These are phyloP conservation scores for Chlamydomonas reinhardtii DNA, from an alignment of 163 green algal species.

Conservation along the genomic window DNA sequence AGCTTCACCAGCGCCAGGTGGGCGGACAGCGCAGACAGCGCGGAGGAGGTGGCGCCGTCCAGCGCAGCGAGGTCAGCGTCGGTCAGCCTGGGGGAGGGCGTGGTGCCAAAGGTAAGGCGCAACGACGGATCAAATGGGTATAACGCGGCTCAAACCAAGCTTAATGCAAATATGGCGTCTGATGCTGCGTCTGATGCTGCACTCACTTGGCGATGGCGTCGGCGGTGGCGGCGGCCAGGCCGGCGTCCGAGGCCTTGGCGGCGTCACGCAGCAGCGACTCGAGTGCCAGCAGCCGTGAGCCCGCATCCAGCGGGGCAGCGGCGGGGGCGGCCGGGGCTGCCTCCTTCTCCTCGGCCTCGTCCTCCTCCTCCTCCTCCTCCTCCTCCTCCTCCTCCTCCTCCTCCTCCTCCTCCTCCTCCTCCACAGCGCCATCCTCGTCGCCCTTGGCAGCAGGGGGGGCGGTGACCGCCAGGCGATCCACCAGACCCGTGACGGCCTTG, in stretches of 20 bases:
- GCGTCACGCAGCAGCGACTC: conserved; percentile 3
- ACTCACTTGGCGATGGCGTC: neutral
- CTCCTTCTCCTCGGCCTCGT: neutral
- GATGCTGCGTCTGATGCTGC: no score
- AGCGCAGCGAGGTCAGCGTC: conserved; percentile 19
- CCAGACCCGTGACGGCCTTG: neutral
- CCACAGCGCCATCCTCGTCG: no score
- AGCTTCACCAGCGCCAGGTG: neutral
- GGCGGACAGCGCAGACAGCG: neutral
- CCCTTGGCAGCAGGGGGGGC: neutral
- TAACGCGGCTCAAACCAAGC: no score
- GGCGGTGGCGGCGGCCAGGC: neutral
- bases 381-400: neutral
- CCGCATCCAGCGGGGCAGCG: neutral
- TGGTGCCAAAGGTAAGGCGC: no score
- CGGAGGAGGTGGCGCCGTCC: neutral
- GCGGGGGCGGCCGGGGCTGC: neutral
- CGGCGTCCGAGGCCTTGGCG: neutral
- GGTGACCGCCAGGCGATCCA: neutral
- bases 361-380: neutral
- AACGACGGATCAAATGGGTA: no score
- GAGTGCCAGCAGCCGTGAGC: conserved; percentile 26
- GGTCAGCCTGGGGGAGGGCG: neutral
- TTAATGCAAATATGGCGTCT: no score
- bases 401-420: neutral